phyloP scores from a whole-genome alignment of 345 rosid species.

The Lepidium sativum region DNA sequence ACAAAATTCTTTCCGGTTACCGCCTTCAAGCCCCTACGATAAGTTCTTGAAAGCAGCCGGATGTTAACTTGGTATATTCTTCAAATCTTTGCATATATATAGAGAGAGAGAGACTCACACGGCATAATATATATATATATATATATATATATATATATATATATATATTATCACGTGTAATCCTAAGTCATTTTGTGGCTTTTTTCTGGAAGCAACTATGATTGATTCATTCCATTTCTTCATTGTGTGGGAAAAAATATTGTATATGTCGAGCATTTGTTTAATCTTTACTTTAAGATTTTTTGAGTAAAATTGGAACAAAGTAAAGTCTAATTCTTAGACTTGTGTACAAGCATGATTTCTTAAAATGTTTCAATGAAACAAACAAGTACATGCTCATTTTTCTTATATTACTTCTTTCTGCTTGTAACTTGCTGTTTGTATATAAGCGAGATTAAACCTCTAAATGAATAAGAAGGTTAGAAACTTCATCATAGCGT shows the following conservation, averaged over 20 bases:
- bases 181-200: slow-evolving; percentile 8
- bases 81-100: slow-evolving; percentile 7
- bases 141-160: no score
- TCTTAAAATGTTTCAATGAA: neutral
- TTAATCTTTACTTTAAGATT: neutral
- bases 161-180: slow-evolving; percentile 19
- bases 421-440: no score
- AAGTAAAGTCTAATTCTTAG: neutral
- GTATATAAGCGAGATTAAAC: no score
- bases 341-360: neutral
- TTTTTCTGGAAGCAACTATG: slow-evolving; percentile 17
- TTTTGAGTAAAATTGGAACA: no score
- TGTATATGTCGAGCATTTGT: neutral
- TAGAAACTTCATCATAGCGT: no score
- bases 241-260: neutral
- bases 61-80: slow-evolving; percentile 39
- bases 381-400: neutral
- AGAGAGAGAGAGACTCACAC: slow-evolving; percentile 3
- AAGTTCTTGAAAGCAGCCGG: slow-evolving; percentile 85
- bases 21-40: slow-evolving; percentile 82
- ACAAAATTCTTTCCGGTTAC: slow-evolving; percentile 58
- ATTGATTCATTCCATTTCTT: slow-evolving; percentile 19
- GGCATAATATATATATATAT: slow-evolving; percentile 12
- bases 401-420: no score
- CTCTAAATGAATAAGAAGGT: no score